Percentiles rank a stretch among this genome's conserved stretches.
phyloP scores from a whole-genome alignment of 805 yeast genomes.

The Cyberlindnera mississippiensis region DNA sequence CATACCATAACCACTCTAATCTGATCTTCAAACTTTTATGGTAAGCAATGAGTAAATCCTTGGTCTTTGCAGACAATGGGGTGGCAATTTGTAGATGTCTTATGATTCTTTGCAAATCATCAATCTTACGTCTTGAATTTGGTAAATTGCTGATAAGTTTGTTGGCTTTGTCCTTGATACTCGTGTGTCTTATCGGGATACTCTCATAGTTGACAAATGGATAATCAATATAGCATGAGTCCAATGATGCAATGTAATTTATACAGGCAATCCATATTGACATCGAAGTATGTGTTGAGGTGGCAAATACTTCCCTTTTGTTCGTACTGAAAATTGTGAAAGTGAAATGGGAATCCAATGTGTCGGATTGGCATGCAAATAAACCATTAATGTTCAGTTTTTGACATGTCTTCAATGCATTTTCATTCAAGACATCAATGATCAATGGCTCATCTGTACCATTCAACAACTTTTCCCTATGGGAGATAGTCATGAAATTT shows the following conservation, averaged over 20 bases:
- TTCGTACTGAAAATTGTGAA: conserved; percentile 40
- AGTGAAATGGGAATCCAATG: conserved; percentile 15
- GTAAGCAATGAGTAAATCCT: conserved; percentile 42
- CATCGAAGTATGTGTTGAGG: conserved; percentile 42
- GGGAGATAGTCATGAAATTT: conserved; percentile 28
- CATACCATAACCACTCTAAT: conserved; percentile 56
- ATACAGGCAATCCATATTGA: conserved; percentile 57
- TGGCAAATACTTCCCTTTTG: conserved; percentile 38
- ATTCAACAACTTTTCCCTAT: conserved; percentile 27
- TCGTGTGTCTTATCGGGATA: conserved; percentile 24
- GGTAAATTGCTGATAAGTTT: conserved; percentile 34
- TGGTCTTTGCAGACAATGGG: conserved; percentile 52
- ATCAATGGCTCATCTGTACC: conserved; percentile 28
- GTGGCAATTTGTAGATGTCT: conserved; percentile 42
- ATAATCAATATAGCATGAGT: conserved; percentile 32
- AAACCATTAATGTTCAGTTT: conserved; percentile 36
- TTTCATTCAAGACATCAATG: conserved; percentile 28
- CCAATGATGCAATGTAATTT: conserved; percentile 48
- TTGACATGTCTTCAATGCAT: conserved; percentile 28
- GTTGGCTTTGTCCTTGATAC: conserved; percentile 31
- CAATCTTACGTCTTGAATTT: conserved; percentile 34
- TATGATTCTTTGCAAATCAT: conserved; percentile 33
- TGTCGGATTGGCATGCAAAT: conserved; percentile 33
- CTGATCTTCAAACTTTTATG: conserved; percentile 46
- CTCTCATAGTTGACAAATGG: conserved; percentile 21